These are phyloP conservation scores for Tripterygium wilfordii DNA, from an alignment of 177 flowering plant species.

Conservation along the genomic window DNA sequence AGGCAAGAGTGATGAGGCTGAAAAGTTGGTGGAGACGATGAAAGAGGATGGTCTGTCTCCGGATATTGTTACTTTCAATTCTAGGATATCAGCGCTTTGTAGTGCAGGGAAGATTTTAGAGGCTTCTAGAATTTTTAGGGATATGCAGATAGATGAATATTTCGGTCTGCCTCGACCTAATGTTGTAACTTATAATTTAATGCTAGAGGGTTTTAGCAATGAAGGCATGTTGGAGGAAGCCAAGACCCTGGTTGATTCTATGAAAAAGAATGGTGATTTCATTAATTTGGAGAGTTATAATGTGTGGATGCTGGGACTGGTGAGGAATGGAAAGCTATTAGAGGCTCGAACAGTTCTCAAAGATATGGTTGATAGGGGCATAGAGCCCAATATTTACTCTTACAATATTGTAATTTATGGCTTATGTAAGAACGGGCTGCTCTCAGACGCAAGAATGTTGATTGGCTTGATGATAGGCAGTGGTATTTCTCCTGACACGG, in stretches of 20 bases:
- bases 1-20: constrained; percentile 69
- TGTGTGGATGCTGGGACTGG: constrained; percentile 73
- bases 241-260: constrained; percentile 42
- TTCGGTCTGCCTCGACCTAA: constrained; percentile 77
- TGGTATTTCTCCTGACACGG: constrained; percentile 62
- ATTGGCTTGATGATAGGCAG: constrained; percentile 51
- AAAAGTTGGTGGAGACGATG: constrained; percentile 79
- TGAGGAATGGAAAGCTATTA: constrained; percentile 59
- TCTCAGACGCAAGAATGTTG: constrained; percentile 63
- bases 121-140: constrained; percentile 73
- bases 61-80: constrained; percentile 84
- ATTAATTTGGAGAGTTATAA: constrained; percentile 60
- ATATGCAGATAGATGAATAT: constrained; percentile 65
- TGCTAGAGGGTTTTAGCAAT: constrained; percentile 73
- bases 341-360: constrained; percentile 58
- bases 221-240: constrained; percentile 78
- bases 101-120: constrained; percentile 60
- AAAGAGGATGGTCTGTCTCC: constrained; percentile 55
- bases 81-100: constrained; percentile 88
- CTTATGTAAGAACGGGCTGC: constrained; percentile 71
- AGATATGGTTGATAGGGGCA: constrained; percentile 59
- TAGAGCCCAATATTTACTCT: constrained; percentile 53
- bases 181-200: constrained; percentile 52
- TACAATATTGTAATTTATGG: constrained; percentile 81
- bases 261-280: constrained; percentile 42